Percentiles rank a stretch among this genome's conserved stretches.
Conservation (phyloP, 345 rosid species). For the Psidium guajava region DNA sequence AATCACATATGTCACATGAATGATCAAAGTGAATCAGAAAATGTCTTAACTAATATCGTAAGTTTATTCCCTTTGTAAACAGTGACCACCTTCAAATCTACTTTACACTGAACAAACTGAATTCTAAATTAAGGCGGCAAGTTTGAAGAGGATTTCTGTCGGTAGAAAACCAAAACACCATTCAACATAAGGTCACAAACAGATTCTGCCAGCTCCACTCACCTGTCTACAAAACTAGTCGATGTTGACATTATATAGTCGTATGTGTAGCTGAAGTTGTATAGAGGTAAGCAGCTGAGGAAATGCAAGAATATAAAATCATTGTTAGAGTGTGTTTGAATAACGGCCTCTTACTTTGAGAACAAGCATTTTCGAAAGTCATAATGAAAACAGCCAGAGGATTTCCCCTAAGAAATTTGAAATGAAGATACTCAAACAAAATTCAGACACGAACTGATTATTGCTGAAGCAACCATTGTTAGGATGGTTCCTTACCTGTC, state of each 20-base stretch:
- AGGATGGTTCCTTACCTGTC: constrained; percentile 39
- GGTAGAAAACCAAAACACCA: background rate
- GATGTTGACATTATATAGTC: constrained; percentile 85
- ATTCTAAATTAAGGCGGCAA: background rate
- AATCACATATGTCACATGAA: background rate
- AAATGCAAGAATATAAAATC: constrained; percentile 25
- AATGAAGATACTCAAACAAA: background rate
- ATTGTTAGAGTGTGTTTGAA: background rate
- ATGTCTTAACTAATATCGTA: background rate
- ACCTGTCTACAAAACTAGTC: constrained; percentile 97
- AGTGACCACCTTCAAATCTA: background rate
- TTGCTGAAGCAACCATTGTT: background rate
- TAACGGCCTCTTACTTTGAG: background rate
- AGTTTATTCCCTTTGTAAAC: background rate
- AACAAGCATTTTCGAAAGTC: background rate
- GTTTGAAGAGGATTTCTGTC: background rate
- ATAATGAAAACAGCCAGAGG: background rate
- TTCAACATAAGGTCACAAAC: background rate
- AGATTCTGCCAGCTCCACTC: constrained; percentile 11
- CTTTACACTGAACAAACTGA: background rate
- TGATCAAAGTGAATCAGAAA: background rate
- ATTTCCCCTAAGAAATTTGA: background rate
- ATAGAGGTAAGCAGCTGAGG: constrained; percentile 94
- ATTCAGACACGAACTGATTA: background rate
- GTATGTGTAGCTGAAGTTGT: constrained; percentile 86